phyloP scores from a whole-genome alignment of 768 basidiomycete genomes.

The Pisolithus albus region DNA sequence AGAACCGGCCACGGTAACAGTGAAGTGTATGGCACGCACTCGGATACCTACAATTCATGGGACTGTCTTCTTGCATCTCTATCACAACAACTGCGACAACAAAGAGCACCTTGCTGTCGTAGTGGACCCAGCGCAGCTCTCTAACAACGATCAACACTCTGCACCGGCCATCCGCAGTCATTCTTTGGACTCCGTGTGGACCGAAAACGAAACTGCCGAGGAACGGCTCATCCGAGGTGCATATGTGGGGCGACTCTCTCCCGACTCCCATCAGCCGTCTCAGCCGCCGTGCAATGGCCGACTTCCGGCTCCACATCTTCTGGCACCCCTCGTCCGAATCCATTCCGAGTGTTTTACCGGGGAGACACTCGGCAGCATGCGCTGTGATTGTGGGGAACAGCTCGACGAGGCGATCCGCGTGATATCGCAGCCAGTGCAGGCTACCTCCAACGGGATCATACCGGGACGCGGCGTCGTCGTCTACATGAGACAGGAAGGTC shows the following conservation, averaged over 20 bases:
- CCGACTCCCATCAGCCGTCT: constrained; percentile 43
- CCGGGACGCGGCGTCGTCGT: constrained; percentile 89
- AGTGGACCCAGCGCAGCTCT: constrained; percentile 82
- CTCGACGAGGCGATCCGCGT: constrained; percentile 94
- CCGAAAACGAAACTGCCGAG: constrained; percentile 79
- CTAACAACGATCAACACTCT: constrained; percentile 31
- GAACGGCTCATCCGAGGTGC: constrained; percentile 92
- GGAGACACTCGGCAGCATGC: constrained; percentile 95
- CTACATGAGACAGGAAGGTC: constrained; percentile 95
- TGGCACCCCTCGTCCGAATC: constrained; percentile 83
- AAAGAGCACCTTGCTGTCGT: constrained; percentile 98
- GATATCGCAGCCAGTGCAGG: constrained; percentile 64
- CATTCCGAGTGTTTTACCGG: constrained; percentile 99
- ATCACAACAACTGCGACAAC: constrained; percentile 85
- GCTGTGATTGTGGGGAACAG: constrained; percentile 98
- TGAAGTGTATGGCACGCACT: constrained; percentile 94
- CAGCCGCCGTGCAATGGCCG: constrained; percentile 19
- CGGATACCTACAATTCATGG: constrained; percentile 96
- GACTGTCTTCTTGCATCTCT: constrained; percentile 86
- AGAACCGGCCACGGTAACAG: constrained; percentile 35
- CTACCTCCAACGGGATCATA: constrained; percentile 40
- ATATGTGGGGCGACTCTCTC: constrained; percentile 78
- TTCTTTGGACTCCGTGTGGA: constrained; percentile 81
- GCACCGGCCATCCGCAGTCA: constrained; percentile 68
- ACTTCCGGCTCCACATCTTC: constrained; percentile 30